Evolutionary conservation across 495 filamentous ascomycete genomes (phyloP), one percentile per base, ranked within the genome.

Genomic region (Pyronema omphalodes): DNA sequence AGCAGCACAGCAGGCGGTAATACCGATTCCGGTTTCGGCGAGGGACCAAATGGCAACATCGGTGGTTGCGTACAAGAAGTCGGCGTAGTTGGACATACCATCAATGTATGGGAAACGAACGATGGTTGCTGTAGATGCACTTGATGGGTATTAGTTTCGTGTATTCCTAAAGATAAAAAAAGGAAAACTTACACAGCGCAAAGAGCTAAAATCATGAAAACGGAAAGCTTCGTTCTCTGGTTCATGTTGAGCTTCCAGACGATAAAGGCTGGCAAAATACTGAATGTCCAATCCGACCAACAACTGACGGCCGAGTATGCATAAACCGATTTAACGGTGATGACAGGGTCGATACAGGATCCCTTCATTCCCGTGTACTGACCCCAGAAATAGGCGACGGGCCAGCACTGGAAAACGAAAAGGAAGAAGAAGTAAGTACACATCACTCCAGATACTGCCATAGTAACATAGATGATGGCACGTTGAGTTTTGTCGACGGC

Each of bases 321-420:
- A 52, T 68, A 69, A 6, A 58, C 61, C 11, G 57, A 46, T 19
- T 54, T 44, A 19, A 59, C 57, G 9, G 62, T 59, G 11, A 63
- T 37, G 1, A 37, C 35, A 3, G 55, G 37, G 29, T 56, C 37
- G 37, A 68, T 59, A 39, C 68, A 70, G 29, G 19, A 49, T 29
- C 60, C 63, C n/a, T 60, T 43, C 33, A 47, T 56, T 14, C 56
- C 64, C 3, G 57, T 58, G 39, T 57, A 63, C 33, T 63, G 56
- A 9, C 60, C 57, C 71, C 70, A 74, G 57, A 69, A 71, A 54
- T 58, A 63, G 9, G 55, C 48, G 15, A 67, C 56, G 7, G 69
- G 70, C 41, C 58, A 18, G 57, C 73, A 76, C 52, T 75, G 71
- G 34, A 75, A 63, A 41, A 71, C 40, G 55, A 67, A 61, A 46